Base-by-base conservation (phyloP, 1,284 basidiomycete species). In the Melanopsichium pennsylvanicum region DNA sequence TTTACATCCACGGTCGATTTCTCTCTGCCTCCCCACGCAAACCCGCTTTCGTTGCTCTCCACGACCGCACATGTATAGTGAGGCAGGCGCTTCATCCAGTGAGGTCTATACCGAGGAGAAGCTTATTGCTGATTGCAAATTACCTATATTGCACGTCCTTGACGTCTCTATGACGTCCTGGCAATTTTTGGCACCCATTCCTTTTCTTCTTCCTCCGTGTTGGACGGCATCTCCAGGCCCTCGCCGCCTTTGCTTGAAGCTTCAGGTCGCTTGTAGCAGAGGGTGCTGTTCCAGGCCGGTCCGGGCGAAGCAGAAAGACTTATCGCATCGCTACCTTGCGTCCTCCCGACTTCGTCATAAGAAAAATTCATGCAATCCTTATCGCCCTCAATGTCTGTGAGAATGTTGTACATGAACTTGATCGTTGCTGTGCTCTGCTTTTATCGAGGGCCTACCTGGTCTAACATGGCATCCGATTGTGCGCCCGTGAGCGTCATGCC, bases 41-140 rank as follows among this genome's bases (percentile, higher is more conserved):
- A 16, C 41, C 15, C 23, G 16, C 26, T 21, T 4, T 13, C 11
- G 27, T 19, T 39, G 4, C 32, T 38, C 41, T 46, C 15, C 43
- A 42, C 27, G 27, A 8, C 13, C 27, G 27, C 27, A 8, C 27
- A 29, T 13, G 7, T 40, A 36, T 54, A 70, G 67, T 61, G 67
- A 70, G 70, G 70, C 71, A 74, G 69, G 71, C 69, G 70, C 68
- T 75, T 74, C 59, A 73, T 70, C 70, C 74, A 69, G 71, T 75
- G 74, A 75, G 71, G 74, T 74, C 67, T 68, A 60, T 70, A 74
- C 74, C 71, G 74, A 75, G 74, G 70, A 70, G 66, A 74, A 75
- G 71, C 67, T 66, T 68, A 74, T 70, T 75, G 74, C 74, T 75
- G 70, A 75, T 75, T 73, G 74, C 74, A 75, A 75, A 75, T 71